Percentiles rank a stretch among this genome's conserved stretches.
Evolutionary conservation across 352 stramenopile species (phyloP).

Genomic region (Phytophthora hibernalis): DNA sequence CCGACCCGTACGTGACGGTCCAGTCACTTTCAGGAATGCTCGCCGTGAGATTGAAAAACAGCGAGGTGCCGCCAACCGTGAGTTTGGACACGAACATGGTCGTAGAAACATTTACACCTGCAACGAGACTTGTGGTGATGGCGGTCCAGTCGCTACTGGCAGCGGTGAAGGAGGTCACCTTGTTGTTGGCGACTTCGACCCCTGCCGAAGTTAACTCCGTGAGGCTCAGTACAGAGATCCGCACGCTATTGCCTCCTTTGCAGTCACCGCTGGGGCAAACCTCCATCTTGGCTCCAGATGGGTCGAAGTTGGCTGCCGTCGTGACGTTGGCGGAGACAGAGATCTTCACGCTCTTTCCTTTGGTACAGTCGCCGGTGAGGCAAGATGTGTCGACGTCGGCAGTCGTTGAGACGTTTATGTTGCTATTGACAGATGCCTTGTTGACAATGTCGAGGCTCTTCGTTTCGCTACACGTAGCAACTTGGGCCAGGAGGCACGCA

Average conservation of each 20-base stretch:
- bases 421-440: not conserved
- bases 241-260: constrained; percentile 94
- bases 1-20: constrained; percentile 41
- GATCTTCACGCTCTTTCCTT: too few relatives aligned
- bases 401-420: too few relatives aligned
- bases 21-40: constrained; percentile 41
- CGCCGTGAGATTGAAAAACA: constrained; percentile 46
- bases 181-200: constrained; percentile 15
- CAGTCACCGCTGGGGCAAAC: constrained; percentile 61
- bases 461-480: not conserved
- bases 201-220: constrained; percentile 33
- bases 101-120: constrained; percentile 28
- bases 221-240: constrained; percentile 60
- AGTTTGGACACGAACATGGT: constrained; percentile 38
- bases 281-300: constrained; percentile 40
- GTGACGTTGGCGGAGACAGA: constrained; percentile 37
- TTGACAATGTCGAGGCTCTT: constrained; percentile 29
- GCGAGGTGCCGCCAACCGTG: constrained; percentile 13
- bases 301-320: constrained; percentile 45
- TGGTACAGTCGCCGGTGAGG: too few relatives aligned
- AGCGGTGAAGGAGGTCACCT: constrained; percentile 30
- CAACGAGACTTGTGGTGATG: constrained; percentile 16
- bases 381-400: too few relatives aligned
- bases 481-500: constrained; percentile 18
- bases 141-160: constrained; percentile 35